Evolutionary conservation across 768 basidiomycete genomes (phyloP).

Genomic region (Chlorophyllum brunneum): DNA sequence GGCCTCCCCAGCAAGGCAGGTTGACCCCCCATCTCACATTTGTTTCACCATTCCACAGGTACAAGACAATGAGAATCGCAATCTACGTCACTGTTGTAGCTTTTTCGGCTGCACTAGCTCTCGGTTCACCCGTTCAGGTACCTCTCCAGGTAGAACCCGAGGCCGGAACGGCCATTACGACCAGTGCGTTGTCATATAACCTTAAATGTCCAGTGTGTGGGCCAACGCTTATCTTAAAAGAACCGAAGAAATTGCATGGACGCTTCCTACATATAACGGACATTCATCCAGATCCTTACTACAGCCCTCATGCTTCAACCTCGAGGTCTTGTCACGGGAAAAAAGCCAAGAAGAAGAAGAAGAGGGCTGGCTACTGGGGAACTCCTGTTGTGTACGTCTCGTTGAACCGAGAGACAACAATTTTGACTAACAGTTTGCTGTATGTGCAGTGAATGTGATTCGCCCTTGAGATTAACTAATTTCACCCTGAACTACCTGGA

Average conservation of each 20-base stretch:
- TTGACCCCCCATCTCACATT: not conserved
- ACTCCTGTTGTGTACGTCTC: slow-evolving; percentile 59
- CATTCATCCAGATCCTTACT: slow-evolving; percentile 77
- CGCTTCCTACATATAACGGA: slow-evolving; percentile 83
- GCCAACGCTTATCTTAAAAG: slow-evolving; percentile 19
- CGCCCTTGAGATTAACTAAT: slow-evolving; percentile 76
- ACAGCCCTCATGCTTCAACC: slow-evolving; percentile 45
- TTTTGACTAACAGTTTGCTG: not conserved
- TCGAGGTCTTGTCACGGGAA: slow-evolving; percentile 69
- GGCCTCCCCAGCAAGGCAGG: not conserved
- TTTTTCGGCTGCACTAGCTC: not conserved
- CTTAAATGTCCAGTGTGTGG: not conserved
- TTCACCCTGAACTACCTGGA: slow-evolving; percentile 78
- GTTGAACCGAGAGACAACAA: not conserved
- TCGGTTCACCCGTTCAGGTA: not conserved
- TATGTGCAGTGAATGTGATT: slow-evolving; percentile 65
- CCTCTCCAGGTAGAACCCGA: slow-evolving; percentile 1
- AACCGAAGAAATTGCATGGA: slow-evolving; percentile 54
- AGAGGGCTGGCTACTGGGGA: slow-evolving; percentile 59
- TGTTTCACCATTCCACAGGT: not conserved
- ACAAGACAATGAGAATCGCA: not conserved
- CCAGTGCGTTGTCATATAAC: not conserved
- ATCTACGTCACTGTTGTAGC: not conserved
- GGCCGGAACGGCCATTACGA: not conserved
- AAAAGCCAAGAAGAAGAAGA: slow-evolving; percentile 50